Base-by-base conservation (phyloP, 1,284 basidiomycete species). In the Quambalaria eucalypti region DNA sequence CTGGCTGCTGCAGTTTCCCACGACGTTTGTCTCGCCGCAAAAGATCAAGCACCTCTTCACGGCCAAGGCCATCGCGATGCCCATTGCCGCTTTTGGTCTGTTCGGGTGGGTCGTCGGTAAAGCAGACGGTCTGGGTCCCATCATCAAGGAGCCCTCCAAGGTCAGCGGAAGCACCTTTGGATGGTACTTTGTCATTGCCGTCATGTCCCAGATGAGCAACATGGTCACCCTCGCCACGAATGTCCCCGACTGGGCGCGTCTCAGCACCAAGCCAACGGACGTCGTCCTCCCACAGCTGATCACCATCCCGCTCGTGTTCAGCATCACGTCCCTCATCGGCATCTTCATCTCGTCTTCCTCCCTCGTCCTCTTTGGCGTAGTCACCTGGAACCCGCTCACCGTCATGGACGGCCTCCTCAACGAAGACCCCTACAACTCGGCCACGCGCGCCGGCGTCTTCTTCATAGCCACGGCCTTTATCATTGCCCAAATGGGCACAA, bases 21-120 rank as follows among this genome's bases (percentile, higher is more conserved):
- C 84, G 26, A 85, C 89, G 60, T 87, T 83, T 83, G 84, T 88
- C 56, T 86, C 86, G 3, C 83, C 88, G 42, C 86, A 88, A 78
- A 82, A 86, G 73, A 84, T 90, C 61, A 82, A 86, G 38, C 86
- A 88, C 74, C 80, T 90, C 48, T 91, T 92, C 79, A 85, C 85
- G 16, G 71, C 85, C 61, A 90, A 90, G 76, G 83, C 86, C 1
- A 79, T 87, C 61, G 79, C 90, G 19, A 76, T 77, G 0, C 79
- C 79, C 5, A 64, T 75, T 26, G 66, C 71, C 3, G 66, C 64
- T 14, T 65, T 90, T 59, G 81, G 82, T 2, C 87, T 90, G 77
- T 86, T 90, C 76, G 80, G 84, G 55, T 88, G 88, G 87, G 84
- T 83, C 58, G 84, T 90, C 66, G 80, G 83, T 48, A 86, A 85